Evolutionary conservation across 345 rosid genomes (phyloP).

Genomic region (Euphorbia pulcherrima): DNA sequence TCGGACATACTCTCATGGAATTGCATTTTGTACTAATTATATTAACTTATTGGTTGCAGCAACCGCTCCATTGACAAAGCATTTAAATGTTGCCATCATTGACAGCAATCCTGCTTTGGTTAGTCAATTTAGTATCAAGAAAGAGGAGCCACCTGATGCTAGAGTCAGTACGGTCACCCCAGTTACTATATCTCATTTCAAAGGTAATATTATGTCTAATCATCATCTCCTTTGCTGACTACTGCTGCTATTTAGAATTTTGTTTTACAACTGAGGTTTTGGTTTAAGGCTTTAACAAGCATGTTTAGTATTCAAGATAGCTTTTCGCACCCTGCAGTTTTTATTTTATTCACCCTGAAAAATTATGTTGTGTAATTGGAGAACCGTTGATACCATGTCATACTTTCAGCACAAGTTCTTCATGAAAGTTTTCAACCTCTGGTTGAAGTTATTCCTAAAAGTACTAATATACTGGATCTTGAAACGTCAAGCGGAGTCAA

Average conservation of each 20-base stretch:
- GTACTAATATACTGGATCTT: neutral
- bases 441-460: neutral
- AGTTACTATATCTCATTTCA: constrained; percentile 68
- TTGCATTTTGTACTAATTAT: neutral
- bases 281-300: neutral
- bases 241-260: neutral
- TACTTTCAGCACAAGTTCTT: neutral
- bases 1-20: neutral
- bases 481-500: neutral
- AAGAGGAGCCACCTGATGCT: constrained; percentile 73
- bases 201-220: constrained; percentile 43
- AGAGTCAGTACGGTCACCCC: constrained; percentile 96
- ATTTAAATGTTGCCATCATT: constrained; percentile 74
- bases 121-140: constrained; percentile 41
- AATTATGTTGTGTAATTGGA: neutral
- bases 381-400: neutral
- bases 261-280: neutral
- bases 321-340: neutral
- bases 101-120: constrained; percentile 76
- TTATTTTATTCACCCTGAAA: neutral
- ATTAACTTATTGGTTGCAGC: constrained; percentile 45
- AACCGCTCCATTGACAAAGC: constrained; percentile 68
- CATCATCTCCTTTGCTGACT: neutral
- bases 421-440: neutral
- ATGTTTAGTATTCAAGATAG: neutral